Percentiles rank a stretch among this genome's conserved stretches.
Conservation (phyloP, 495 filamentous ascomycete genomes). For the Parachaetomium inaequale region DNA sequence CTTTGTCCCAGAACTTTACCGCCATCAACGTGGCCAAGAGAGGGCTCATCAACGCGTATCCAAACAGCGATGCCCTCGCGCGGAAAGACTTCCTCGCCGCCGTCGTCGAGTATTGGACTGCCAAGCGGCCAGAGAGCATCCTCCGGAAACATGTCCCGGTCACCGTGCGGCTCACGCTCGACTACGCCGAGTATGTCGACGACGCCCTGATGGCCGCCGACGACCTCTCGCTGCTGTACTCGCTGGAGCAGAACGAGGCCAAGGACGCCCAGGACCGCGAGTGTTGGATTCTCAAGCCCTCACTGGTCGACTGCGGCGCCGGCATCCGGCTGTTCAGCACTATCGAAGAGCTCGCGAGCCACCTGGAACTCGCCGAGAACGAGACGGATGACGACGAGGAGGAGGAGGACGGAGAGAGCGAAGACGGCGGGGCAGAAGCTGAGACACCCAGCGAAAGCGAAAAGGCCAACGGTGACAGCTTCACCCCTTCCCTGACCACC, state of each 20-base stretch:
- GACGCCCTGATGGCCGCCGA: constrained; percentile 70
- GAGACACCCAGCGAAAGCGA: neutral
- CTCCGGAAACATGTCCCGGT: constrained; percentile 56
- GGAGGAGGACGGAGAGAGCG: neutral
- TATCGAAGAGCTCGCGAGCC: constrained; percentile 59
- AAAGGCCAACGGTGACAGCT: neutral
- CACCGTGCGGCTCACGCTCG: constrained; percentile 67
- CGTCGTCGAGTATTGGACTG: constrained; percentile 27
- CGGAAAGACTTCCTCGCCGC: constrained; percentile 25
- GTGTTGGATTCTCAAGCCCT: constrained; percentile 83
- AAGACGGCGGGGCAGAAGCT: neutral
- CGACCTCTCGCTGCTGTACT: constrained; percentile 57
- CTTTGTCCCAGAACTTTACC: constrained; percentile 23
- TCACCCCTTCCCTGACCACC: constrained; percentile 7
- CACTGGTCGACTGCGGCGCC: constrained; percentile 77
- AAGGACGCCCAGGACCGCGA: constrained; percentile 48
- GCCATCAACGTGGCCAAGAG: constrained; percentile 15
- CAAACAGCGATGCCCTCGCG: constrained; percentile 28
- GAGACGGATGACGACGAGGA: constrained; percentile 22
- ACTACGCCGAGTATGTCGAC: constrained; percentile 78
- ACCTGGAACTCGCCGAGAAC: constrained; percentile 66
- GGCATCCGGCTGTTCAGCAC: constrained; percentile 72
- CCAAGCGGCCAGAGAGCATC: constrained; percentile 60
- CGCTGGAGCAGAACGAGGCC: constrained; percentile 53
- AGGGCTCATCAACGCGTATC: constrained; percentile 28